Evolutionary conservation across 805 yeast species (phyloP).

Genomic region (Candida palmyrensis): DNA sequence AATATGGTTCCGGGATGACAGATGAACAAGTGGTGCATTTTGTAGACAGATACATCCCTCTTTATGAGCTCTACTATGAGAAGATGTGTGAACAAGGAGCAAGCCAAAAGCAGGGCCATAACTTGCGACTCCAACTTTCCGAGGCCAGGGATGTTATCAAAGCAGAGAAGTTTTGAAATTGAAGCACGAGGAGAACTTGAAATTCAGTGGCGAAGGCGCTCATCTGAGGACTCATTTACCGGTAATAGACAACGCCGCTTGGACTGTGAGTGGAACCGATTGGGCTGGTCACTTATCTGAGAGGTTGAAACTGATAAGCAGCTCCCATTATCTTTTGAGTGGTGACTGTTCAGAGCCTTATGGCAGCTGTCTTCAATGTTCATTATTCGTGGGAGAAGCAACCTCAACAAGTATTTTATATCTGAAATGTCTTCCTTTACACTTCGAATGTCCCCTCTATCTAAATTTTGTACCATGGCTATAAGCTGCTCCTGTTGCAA

Average conservation of each 20-base stretch:
- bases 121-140: slow-evolving; percentile 3
- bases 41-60: slow-evolving; percentile 83
- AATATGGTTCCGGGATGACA: slow-evolving; percentile 71
- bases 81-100: slow-evolving; percentile 34
- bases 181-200: too few relatives aligned
- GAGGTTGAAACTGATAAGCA: background rate
- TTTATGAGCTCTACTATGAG: slow-evolving; percentile 65
- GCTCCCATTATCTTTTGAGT: background rate
- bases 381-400: slow-evolving; percentile 12
- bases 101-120: slow-evolving; percentile 12
- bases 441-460: too few relatives aligned
- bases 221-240: too few relatives aligned
- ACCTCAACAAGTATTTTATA: slow-evolving; percentile 13
- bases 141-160: background rate
- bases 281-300: background rate
- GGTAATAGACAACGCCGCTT: too few relatives aligned
- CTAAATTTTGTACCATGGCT: too few relatives aligned
- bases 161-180: background rate
- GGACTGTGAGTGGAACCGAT: too few relatives aligned
- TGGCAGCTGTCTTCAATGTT: slow-evolving; percentile 7
- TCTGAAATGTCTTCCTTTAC: too few relatives aligned
- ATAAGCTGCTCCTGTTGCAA: too few relatives aligned
- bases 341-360: background rate
- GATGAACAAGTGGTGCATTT: slow-evolving; percentile 63
- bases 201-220: too few relatives aligned